Evolutionary conservation across 345 rosid species (phyloP).

Genomic region (Ricinus communis): DNA sequence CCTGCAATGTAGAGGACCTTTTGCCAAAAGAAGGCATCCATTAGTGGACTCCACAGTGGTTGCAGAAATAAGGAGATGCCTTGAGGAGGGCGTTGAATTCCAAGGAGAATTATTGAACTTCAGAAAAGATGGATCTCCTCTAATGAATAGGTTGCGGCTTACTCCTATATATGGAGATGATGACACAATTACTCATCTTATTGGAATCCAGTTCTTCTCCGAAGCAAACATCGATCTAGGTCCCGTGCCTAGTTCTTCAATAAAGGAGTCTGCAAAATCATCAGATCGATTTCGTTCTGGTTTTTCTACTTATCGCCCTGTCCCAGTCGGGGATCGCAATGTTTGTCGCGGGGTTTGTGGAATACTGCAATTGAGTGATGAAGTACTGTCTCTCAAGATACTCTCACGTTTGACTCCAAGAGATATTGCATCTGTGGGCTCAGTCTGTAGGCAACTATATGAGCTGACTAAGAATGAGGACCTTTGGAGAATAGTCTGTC

Average conservation of each 20-base stretch:
- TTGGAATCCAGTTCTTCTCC: constrained; percentile 81
- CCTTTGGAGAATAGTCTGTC: constrained; percentile 87
- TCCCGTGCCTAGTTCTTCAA: constrained; percentile 55
- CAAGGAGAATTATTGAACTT: constrained; percentile 87
- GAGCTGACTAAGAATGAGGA: constrained; percentile 78
- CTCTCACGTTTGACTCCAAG: constrained; percentile 77
- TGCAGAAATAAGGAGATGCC: constrained; percentile 77
- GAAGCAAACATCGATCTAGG: constrained; percentile 83
- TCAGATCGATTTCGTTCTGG: constrained; percentile 40
- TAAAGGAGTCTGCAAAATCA: constrained; percentile 54
- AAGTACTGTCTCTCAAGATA: constrained; percentile 69
- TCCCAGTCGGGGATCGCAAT: constrained; percentile 51
- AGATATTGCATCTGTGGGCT: constrained; percentile 77
- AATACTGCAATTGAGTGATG: constrained; percentile 69
- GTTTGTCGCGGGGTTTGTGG: constrained; percentile 65
- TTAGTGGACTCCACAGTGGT: constrained; percentile 71
- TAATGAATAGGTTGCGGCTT: constrained; percentile 72
- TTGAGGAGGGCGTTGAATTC: constrained; percentile 77
- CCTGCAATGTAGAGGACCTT: constrained; percentile 90
- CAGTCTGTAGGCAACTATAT: constrained; percentile 62
- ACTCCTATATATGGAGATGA: constrained; percentile 88
- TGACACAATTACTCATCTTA: constrained; percentile 69
- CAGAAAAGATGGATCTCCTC: constrained; percentile 78
- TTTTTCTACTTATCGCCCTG: constrained; percentile 38
- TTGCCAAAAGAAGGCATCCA: constrained; percentile 90